Evolutionary conservation across 129 eudicot genomes (phyloP).

Genomic region (Centella asiatica): DNA sequence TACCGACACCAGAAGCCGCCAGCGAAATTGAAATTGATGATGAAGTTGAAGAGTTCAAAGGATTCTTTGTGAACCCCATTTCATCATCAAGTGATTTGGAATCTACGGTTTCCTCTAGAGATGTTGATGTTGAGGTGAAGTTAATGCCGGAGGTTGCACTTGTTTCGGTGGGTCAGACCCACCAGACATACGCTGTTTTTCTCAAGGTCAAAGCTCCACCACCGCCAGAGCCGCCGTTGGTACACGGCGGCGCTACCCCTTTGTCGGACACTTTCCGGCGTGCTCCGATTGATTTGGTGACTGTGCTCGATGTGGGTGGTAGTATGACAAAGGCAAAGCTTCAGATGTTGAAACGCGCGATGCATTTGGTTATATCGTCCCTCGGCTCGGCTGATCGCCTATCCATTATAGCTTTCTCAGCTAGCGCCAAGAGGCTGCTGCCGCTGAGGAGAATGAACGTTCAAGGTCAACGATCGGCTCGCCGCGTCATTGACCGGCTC

Average conservation of each 20-base stretch:
- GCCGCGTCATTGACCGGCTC: constrained; percentile 68
- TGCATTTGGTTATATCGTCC: constrained; percentile 78
- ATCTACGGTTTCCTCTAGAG: neutral
- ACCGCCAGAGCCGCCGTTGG: constrained; percentile 19
- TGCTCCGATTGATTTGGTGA: constrained; percentile 82
- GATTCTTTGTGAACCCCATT: constrained; percentile 53
- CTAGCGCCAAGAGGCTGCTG: constrained; percentile 41
- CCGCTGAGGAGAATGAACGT: constrained; percentile 63
- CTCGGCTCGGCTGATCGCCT: constrained; percentile 86
- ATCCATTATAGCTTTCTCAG: constrained; percentile 63
- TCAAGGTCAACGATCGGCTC: constrained; percentile 75
- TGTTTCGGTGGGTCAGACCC: constrained; percentile 29
- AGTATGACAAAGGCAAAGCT: constrained; percentile 77
- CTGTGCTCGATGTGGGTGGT: constrained; percentile 79
- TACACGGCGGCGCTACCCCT: constrained; percentile 12
- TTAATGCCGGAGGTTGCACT: constrained; percentile 61
- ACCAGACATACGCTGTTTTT: constrained; percentile 55
- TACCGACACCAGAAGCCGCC: constrained; percentile 44
- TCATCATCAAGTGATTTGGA: constrained; percentile 21
- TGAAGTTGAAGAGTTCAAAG: constrained; percentile 59
- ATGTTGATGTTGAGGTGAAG: constrained; percentile 48
- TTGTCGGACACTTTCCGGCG: constrained; percentile 31
- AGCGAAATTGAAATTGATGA: constrained; percentile 27
- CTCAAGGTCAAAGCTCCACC: constrained; percentile 79
- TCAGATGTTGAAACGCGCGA: constrained; percentile 78